Evolutionary conservation across 345 rosid genomes (phyloP), one percentile per base, ranked within the genome.

Genomic region (Populus alba): DNA sequence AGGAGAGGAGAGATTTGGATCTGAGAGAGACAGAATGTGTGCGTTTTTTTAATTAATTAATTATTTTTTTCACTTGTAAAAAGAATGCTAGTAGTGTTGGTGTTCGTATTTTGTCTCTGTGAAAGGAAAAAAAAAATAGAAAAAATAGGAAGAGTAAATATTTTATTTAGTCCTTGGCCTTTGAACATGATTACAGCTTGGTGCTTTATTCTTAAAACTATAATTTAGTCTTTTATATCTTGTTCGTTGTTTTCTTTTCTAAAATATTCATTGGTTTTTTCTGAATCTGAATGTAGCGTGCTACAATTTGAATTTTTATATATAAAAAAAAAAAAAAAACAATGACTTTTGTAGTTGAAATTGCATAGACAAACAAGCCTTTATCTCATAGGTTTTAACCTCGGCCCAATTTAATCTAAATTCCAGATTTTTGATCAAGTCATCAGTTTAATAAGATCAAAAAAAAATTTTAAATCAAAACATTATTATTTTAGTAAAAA

Each of bases 1-100:
- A 18, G 11, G 57, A 80, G 57, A 81, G 66, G 72, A 57, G 80
- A 77, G 89, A 83, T 83, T 87, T 88, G 91, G 92, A 88, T 89
- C 92, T 89, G 86, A 74, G 72, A 62, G 51, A 49, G 22, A 77
- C 4, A 31, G 47, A n/a, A 38, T 20, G 18, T 25, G 55, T 3
- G 71, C 55, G 22, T 23, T 20, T n/a, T 57, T 55, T 76, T 35
- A 29, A 51, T 53, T 33, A 66, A 15, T n/a, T 47, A 7, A 8
- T 31, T 66, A 3, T 68, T 38, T 22, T 70, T 41, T 22, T 70
- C 72, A 70, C 33, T 41, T 41, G 10, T 15, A 43, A 41, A 45
- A 70, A 11, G 72, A 68, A 70, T 22, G 72, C 43, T 37, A 17
- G 7, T 20, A 67, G 23, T 37, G 43, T 4, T 33, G 18, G 18